phyloP scores from a whole-genome alignment of 208 protist genomes.

The Leishmania guyanensis region DNA sequence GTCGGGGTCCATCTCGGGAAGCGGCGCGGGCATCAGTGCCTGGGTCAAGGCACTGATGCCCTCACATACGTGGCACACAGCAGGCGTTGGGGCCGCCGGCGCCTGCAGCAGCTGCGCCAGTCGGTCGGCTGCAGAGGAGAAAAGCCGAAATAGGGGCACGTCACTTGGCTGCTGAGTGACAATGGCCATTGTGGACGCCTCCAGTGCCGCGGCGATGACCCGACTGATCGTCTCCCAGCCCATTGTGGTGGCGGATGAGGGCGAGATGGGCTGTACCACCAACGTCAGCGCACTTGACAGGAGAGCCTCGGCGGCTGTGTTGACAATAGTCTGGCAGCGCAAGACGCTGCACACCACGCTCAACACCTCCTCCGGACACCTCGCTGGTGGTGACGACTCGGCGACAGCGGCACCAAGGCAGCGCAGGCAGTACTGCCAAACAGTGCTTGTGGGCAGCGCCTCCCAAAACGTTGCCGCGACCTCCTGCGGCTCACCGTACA shows the following conservation, averaged over 20 bases:
- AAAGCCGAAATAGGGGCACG: conserved; percentile 42
- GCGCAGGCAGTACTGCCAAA: conserved; percentile 53
- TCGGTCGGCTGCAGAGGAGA: conserved; percentile 47
- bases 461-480: conserved; percentile 58
- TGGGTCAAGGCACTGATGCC: conserved; percentile 71
- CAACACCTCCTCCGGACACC: conserved; percentile 19
- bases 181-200: conserved; percentile 57
- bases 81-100: conserved; percentile 18
- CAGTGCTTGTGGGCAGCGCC: conserved; percentile 38
- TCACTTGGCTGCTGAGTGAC: conserved; percentile 43
- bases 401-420: conserved; percentile 16
- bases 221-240: conserved; percentile 35
- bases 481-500: conserved; percentile 56
- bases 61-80: conserved; percentile 59
- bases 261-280: conserved; percentile 27
- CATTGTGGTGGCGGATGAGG: not conserved
- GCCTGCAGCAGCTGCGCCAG: conserved; percentile 42
- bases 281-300: conserved; percentile 40
- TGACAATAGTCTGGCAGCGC: conserved; percentile 52
- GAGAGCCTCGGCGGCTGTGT: conserved; percentile 44
- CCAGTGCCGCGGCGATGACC: conserved; percentile 59
- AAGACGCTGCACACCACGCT: conserved; percentile 51
- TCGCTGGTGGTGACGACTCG: not conserved
- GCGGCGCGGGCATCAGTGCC: conserved; percentile 48
- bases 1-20: conserved; percentile 60